Evolutionary conservation across 768 basidiomycete genomes (phyloP), one percentile per base, ranked within the genome.

Genomic region (Pleurotus tuoliensis): DNA sequence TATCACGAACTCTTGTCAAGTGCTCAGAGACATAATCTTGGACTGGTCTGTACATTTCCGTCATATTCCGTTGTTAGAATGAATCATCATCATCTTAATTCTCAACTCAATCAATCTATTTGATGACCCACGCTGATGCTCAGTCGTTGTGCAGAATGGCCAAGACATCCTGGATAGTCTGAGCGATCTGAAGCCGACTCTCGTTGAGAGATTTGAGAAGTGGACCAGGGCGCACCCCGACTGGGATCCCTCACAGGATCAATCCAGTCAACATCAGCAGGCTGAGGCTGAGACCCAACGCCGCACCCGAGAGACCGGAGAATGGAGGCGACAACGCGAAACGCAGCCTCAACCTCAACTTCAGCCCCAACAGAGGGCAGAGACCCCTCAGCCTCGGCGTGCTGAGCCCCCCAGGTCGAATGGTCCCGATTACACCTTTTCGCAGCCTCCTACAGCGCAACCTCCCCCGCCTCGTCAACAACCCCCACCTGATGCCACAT

Each of bases 141-240:
- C 64, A 16, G 39, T 13, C 11, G 2, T 27, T 50, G 46, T 57
- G 61, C 68, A 90, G 87, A 87, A 90, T 55, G 89, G 89, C 15
- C 83, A 89, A 64, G 81, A 88, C 56, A 88, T 92, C 50, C 78
- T 92, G 45, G 78, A 82, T 58, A 77, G 76, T 60, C 80, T 93
- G 30, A 74, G 82, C 47, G 76, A 81, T 22, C 74, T 93, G 53
- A 91, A 90, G 58, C 80, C 82, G 7, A 63, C 72, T 3, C 77
- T 92, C 6, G 79, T 88, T 44, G 79, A 82, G 43, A 79, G 84
- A 13, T 84, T 82, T 60, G 86, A 88, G 50, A 72, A 76, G 49
- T 90, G 87, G 86, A 65, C 70, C 9, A 69, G 69, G 38, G 69
- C 71, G 39, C 71, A 82, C 59, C 74, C 76, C 5, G 71, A 78